phyloP scores from a whole-genome alignment of 169 alveolate species.

The Plasmodium gonderi region DNA sequence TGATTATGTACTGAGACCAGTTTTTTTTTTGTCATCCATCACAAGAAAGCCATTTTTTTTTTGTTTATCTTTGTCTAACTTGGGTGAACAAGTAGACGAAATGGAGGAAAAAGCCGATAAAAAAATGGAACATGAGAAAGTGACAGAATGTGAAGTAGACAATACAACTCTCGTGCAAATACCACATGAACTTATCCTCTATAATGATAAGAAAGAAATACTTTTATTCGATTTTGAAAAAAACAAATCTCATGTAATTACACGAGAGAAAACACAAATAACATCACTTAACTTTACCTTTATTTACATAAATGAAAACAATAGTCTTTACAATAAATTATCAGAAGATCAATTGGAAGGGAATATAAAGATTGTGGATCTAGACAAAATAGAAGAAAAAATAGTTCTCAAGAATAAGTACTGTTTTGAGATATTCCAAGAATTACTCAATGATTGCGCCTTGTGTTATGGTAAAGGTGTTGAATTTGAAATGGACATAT shows the following conservation, averaged over 20 bases:
- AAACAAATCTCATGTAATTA: conserved; percentile 20
- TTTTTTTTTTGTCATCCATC: background rate
- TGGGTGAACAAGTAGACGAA: background rate
- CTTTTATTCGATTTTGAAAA: conserved; percentile 25
- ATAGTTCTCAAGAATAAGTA: conserved; percentile 13
- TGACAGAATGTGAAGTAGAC: background rate
- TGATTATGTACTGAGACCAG: background rate
- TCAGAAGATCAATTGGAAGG: conserved; percentile 20
- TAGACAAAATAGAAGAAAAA: conserved; percentile 7
- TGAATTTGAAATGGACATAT: background rate
- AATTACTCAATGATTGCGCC: background rate
- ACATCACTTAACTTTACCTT: conserved; percentile 34
- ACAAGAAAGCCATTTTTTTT: background rate
- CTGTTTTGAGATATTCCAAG: conserved; percentile 46
- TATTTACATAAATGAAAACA: conserved; percentile 41
- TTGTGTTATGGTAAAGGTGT: background rate
- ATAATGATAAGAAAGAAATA: conserved; percentile 70
- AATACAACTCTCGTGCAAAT: background rate
- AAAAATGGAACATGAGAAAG: background rate
- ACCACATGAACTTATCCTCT: background rate
- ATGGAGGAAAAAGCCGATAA: background rate
- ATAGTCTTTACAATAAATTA: conserved; percentile 51
- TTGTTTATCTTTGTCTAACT: background rate
- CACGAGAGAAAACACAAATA: conserved; percentile 12
- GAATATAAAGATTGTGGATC: conserved; percentile 23